Evolutionary conservation across 768 basidiomycete species (phyloP), one percentile per base, ranked within the genome.

Genomic region (Tulasnella sp.): DNA sequence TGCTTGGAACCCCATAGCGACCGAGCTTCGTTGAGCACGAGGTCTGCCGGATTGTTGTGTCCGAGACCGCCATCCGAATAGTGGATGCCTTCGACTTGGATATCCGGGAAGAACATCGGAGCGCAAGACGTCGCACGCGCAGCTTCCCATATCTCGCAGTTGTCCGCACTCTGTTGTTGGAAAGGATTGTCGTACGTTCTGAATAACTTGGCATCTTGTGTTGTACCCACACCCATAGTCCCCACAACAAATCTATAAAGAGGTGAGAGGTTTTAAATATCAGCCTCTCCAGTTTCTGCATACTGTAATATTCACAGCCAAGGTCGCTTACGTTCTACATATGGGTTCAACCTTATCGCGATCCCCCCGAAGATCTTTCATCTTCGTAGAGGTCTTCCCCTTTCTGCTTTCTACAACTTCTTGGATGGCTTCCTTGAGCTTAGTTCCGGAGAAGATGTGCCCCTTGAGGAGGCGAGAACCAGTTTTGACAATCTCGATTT

Each of bases 81-180:
- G 12, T 42, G 14, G 56, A 48, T 34, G n/a, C 31, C 62, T 44
- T 71, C 58, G 31, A 44, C 38, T 24, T 36, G 24, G 77, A 82
- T 82, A 8, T 42, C n/a, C 10, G 82, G 81, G 80, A 84, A 84
- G 71, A 85, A 83, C 0, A 79, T 79, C 0, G 83, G 83, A 4
- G 83, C 82, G 12, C 85, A 85, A 31, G 83, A 83, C 0, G 85
- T 85, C 0, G 85, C 85, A 4, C 85, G 82, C 3, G 82, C 83
- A 5, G 84, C 84, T 73, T 85, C 83, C 85, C 85, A 85, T 31
- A 85, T 85, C 31, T 71, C 80, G 52, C 83, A 81, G 24, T 79
- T 76, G 74, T 76, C 48, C 0, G 3, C 80, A 14, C 46, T 40
- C n/a, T 78, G 36, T 40, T 19, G 36, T 10, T 36, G 58, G 72